Percentiles rank a stretch among this genome's conserved stretches.
Evolutionary conservation across 768 basidiomycete genomes (phyloP).

Genomic region (Lactarius hatsudake): DNA sequence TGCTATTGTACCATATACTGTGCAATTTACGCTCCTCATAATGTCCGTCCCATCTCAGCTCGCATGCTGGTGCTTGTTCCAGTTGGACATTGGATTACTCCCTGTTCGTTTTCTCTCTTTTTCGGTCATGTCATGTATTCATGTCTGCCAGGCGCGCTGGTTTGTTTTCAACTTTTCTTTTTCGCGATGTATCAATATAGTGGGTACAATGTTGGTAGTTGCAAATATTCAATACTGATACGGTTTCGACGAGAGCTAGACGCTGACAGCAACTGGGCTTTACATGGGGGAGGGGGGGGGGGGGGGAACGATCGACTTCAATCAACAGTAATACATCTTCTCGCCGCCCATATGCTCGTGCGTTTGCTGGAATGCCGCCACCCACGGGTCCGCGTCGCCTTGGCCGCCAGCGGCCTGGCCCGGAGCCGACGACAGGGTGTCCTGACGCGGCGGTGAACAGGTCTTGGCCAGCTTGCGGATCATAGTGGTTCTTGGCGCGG

Average conservation of each 20-base stretch:
- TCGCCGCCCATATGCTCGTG: conserved; percentile 43
- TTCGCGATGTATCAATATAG: not conserved
- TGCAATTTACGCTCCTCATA: not conserved
- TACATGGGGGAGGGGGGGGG: no score
- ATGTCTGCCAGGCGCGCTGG: not conserved
- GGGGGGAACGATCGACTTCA: not conserved
- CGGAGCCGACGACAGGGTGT: conserved; percentile 32
- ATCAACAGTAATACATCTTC: conserved; percentile 36
- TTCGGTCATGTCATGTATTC: no score
- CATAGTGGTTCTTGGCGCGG: conserved; percentile 76
- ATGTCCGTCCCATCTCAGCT: not conserved
- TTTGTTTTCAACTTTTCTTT: not conserved
- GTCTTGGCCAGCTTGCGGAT: conserved; percentile 51
- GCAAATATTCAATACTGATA: no score
- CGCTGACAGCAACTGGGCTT: not conserved
- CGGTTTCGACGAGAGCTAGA: not conserved
- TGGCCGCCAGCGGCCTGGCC: not conserved
- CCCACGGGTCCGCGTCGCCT: conserved; percentile 33
- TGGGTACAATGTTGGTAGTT: not conserved
- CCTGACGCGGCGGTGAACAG: conserved; percentile 48
- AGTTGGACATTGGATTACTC: no score
- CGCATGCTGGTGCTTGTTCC: no score
- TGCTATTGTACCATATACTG: not conserved
- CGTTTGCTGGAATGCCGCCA: conserved; percentile 50
- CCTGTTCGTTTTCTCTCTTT: no score